Percentiles rank a stretch among this genome's conserved stretches.
Conservation (phyloP, 2,329 filamentous ascomycete genomes). For the Microcyclospora pomicola region DNA sequence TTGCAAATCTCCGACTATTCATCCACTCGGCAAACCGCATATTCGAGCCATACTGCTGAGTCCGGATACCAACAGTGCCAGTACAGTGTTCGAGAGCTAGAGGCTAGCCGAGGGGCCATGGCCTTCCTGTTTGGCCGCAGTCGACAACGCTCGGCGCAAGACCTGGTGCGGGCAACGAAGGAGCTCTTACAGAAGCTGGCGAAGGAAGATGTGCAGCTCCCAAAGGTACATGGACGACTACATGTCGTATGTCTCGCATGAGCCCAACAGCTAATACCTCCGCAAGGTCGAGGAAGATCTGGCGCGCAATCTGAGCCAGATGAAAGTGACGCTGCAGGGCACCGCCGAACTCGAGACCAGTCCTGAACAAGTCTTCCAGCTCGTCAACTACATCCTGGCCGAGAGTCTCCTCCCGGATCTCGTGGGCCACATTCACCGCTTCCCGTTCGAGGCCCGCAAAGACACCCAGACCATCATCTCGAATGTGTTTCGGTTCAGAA, state of each 20-base stretch:
- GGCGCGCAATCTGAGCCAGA: constrained; percentile 70
- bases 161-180: constrained; percentile 49
- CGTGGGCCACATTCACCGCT: constrained; percentile 64
- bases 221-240: constrained; percentile 15
- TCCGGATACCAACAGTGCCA: background rate
- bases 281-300: constrained; percentile 62
- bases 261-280: background rate
- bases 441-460: constrained; percentile 93
- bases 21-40: no score
- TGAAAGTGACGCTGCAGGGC: constrained; percentile 88
- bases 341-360: constrained; percentile 80
- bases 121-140: constrained; percentile 55
- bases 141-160: constrained; percentile 46
- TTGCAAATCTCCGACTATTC: no score
- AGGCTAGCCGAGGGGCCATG: constrained; percentile 33
- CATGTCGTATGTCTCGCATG: background rate
- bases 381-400: constrained; percentile 72
- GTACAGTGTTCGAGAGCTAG: background rate
- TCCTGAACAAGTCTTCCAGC: constrained; percentile 74
- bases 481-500: constrained; percentile 82
- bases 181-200: constrained; percentile 46
- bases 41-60: no score
- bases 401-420: constrained; percentile 81
- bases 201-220: constrained; percentile 37
- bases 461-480: constrained; percentile 93